These are phyloP conservation scores for Monosporozyma servazzii DNA, from an alignment of 805 yeast genomes.

Conservation along the genomic window DNA sequence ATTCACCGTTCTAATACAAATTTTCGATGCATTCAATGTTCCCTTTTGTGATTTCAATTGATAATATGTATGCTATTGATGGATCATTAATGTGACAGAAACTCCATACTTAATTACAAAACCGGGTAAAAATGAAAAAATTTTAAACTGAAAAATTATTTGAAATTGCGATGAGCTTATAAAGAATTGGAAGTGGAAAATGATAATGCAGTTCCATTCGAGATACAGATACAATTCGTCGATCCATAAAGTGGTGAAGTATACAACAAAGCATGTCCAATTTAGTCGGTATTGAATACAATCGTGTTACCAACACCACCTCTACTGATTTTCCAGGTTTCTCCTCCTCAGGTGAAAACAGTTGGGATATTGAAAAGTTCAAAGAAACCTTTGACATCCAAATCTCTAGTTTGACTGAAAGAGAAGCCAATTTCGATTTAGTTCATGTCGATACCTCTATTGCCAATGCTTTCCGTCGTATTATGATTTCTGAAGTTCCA, in stretches of 20 bases:
- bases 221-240: neutral
- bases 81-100: neutral
- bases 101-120: neutral
- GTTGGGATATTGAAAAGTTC: conserved; percentile 82
- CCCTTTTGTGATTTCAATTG: neutral
- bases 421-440: conserved; percentile 79
- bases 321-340: conserved; percentile 92
- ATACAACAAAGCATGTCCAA: conserved; percentile 30
- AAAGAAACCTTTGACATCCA: conserved; percentile 56
- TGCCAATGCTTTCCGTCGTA: conserved; percentile 93
- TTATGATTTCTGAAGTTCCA: conserved; percentile 95
- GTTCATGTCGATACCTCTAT: conserved; percentile 82
- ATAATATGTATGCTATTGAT: too few species aligned
- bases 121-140: conserved; percentile 3
- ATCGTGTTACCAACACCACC: conserved; percentile 82
- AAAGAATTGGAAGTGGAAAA: neutral
- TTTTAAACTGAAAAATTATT: neutral
- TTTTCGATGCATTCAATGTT: neutral
- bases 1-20: neutral
- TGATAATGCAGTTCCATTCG: neutral
- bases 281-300: conserved; percentile 79
- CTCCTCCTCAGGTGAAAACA: conserved; percentile 44
- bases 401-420: conserved; percentile 53
- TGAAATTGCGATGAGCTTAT: neutral
- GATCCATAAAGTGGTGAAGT: neutral